Evolutionary conservation across 495 filamentous ascomycete species (phyloP).

Genomic region (Bathelium albidoporum): DNA sequence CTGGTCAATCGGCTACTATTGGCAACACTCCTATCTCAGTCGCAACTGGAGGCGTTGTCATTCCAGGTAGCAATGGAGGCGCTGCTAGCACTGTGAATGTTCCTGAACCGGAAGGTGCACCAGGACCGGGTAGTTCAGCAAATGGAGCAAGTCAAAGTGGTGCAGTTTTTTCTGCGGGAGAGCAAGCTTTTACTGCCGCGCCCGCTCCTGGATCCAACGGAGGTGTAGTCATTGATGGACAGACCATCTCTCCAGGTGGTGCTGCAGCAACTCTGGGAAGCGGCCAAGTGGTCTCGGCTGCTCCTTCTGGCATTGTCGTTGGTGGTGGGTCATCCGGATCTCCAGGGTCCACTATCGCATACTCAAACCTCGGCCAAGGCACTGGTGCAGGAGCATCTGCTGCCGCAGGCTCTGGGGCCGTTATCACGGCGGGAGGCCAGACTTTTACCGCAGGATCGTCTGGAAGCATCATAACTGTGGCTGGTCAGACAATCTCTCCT

Average conservation of each 20-base stretch:
- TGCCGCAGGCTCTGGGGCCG: background rate
- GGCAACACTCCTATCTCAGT: slow-evolving; percentile 1
- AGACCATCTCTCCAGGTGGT: background rate
- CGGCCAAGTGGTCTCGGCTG: background rate
- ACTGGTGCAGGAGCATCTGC: background rate
- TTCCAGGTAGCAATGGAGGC: background rate
- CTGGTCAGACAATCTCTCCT: background rate
- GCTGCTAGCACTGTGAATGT: background rate
- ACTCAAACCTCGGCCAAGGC: background rate
- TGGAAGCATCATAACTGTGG: background rate
- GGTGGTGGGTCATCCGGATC: background rate
- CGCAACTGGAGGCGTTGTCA: background rate
- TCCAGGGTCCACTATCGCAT: background rate
- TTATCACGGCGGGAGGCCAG: background rate
- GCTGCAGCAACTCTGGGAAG: background rate
- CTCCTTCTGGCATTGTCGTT: background rate
- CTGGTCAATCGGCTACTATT: background rate
- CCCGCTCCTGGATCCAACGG: background rate
- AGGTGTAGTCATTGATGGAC: background rate
- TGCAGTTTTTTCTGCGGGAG: background rate
- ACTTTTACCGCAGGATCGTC: background rate
- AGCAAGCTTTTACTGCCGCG: background rate
- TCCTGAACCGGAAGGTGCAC: no score
- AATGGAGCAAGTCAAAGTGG: background rate
- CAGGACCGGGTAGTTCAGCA: background rate